phyloP scores from a whole-genome alignment of 768 basidiomycete species.

The Russula brevipes region DNA sequence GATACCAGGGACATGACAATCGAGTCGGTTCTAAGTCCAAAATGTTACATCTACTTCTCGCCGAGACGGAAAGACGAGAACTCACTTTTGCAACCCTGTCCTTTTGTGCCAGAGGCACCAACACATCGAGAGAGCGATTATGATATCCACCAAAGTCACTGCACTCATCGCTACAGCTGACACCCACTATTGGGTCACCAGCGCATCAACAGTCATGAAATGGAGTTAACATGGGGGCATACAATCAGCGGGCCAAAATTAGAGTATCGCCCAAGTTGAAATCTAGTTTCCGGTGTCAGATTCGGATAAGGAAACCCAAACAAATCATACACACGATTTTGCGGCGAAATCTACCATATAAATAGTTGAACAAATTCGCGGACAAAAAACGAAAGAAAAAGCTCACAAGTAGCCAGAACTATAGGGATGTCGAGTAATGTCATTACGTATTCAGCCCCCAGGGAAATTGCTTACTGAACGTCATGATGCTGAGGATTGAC shows the following conservation, averaged over 20 bases:
- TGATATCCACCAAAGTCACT: slow-evolving; percentile 45
- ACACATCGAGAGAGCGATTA: slow-evolving; percentile 46
- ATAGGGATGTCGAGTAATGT: background rate
- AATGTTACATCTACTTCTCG: background rate
- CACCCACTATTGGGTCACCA: slow-evolving; percentile 38
- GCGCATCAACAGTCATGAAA: background rate
- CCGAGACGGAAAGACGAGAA: background rate
- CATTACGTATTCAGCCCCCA: background rate
- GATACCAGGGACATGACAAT: slow-evolving; percentile 28
- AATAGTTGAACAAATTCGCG: background rate
- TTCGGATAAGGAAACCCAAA: background rate
- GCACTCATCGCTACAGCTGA: slow-evolving; percentile 43
- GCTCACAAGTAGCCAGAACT: slow-evolving; percentile 28
- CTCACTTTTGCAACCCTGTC: slow-evolving; percentile 43
- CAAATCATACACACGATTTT: slow-evolving; percentile 36
- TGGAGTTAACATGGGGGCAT: slow-evolving; percentile 16
- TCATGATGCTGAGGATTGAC: slow-evolving; percentile 37
- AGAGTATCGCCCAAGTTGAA: slow-evolving; percentile 33
- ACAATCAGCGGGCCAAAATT: slow-evolving; percentile 33
- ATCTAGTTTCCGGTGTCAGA: slow-evolving; percentile 19
- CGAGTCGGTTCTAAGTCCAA: slow-evolving; percentile 27
- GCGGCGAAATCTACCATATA: slow-evolving; percentile 40
- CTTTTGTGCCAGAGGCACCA: slow-evolving; percentile 44
- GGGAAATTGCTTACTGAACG: slow-evolving; percentile 37
- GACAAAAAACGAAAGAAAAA: background rate